These are phyloP conservation scores for Roridomyces roridus DNA, from an alignment of 768 basidiomycete species.

Conservation along the genomic window DNA sequence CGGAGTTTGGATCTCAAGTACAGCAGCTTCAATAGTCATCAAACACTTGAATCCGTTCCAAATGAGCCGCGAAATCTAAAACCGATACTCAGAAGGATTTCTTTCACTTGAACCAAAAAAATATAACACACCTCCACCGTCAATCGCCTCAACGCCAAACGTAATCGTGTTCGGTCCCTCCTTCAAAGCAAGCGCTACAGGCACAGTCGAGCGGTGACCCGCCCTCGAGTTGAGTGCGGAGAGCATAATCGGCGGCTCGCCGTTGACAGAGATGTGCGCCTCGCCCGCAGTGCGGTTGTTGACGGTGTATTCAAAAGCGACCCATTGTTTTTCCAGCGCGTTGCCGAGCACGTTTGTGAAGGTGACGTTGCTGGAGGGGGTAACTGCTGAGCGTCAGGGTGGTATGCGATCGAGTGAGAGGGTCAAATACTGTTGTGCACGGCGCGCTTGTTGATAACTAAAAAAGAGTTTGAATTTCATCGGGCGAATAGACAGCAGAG, in stretches of 20 bases:
- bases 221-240: slow-evolving; percentile 24
- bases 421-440: slow-evolving; percentile 12
- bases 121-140: neutral
- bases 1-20: too few relatives aligned
- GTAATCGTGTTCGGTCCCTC: slow-evolving; percentile 19
- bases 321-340: slow-evolving; percentile 16
- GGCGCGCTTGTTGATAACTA: slow-evolving; percentile 15
- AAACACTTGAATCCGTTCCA: slow-evolving; percentile 14
- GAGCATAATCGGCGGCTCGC: slow-evolving; percentile 14
- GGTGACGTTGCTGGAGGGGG: slow-evolving; percentile 16
- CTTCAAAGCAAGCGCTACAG: slow-evolving; percentile 18
- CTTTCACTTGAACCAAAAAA: neutral
- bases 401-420: neutral
- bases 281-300: slow-evolving; percentile 18
- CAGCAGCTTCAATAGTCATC: slow-evolving; percentile 9
- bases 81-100: neutral
- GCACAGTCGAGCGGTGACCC: slow-evolving; percentile 15
- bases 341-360: slow-evolving; percentile 12
- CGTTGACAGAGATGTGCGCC: slow-evolving; percentile 24
- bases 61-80: slow-evolving; percentile 14
- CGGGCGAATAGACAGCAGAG: too few relatives aligned
- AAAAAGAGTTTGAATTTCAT: neutral
- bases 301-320: slow-evolving; percentile 14
- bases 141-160: slow-evolving; percentile 7
- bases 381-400: neutral